phyloP scores from a whole-genome alignment of 148 eudicot genomes.

The Rhododendron williamsianum region DNA sequence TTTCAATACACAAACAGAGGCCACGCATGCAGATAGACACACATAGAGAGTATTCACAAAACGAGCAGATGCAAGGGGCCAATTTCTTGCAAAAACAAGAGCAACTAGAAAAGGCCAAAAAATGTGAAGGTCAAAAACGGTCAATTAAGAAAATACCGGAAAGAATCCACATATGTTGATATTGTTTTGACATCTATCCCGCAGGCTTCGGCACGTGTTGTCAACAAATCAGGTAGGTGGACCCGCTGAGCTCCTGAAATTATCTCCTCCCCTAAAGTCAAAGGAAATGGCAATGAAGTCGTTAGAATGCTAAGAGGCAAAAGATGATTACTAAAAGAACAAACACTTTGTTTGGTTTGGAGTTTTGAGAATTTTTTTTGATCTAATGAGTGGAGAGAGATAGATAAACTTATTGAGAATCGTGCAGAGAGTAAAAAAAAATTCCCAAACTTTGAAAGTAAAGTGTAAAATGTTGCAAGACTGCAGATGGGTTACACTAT shows the following conservation, averaged over 20 bases:
- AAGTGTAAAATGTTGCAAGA: not conserved
- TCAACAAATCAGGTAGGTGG: slow-evolving; percentile 60
- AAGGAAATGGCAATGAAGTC: slow-evolving; percentile 1
- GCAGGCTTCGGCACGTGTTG: slow-evolving; percentile 53
- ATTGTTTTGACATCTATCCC: slow-evolving; percentile 70
- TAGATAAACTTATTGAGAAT: no score
- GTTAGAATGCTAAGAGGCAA: not conserved
- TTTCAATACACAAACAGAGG: no score
- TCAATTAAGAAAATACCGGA: slow-evolving; percentile 40
- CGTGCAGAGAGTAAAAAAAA: no score
- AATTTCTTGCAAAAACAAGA: not conserved
- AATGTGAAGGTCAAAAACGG: not conserved
- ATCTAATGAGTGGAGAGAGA: no score
- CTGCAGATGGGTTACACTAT: not conserved
- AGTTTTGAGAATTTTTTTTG: no score
- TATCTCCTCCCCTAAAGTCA: slow-evolving; percentile 76
- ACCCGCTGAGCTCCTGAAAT: slow-evolving; percentile 98
- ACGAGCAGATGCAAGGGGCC: not conserved
- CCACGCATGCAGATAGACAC: not conserved
- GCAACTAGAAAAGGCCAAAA: not conserved
- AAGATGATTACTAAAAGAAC: no score
- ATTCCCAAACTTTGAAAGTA: no score
- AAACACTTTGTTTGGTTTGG: no score
- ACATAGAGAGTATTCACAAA: not conserved
- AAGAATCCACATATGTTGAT: slow-evolving; percentile 68